A percentile compares a stretch with the other conserved stretches of the same genome.
Conservation (phyloP, 345 rosid species). For the Lepidium aucheri region DNA sequence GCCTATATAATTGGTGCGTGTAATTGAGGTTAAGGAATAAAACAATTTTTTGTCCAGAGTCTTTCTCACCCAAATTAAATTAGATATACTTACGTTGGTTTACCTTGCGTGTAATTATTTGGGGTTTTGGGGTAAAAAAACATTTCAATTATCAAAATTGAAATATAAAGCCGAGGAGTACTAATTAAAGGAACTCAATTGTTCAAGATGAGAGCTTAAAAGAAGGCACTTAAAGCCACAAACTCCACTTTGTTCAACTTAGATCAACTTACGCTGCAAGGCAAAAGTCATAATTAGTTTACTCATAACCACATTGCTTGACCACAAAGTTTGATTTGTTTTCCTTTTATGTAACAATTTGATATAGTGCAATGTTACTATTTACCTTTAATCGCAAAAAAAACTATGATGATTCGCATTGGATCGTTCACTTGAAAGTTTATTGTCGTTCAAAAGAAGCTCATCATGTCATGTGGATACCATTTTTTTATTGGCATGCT, state of each 20-base stretch:
- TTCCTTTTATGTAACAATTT: conserved; percentile 8
- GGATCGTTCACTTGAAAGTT: conserved; percentile 1
- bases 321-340: conserved; percentile 25
- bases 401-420: not conserved
- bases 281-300: conserved; percentile 26
- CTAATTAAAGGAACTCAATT: not conserved
- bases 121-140: no score
- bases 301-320: conserved; percentile 29
- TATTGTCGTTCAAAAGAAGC: not conserved
- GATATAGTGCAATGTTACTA: conserved; percentile 18
- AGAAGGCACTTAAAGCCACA: conserved; percentile 10
- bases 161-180: not conserved
- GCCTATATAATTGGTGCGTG: no score
- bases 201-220: not conserved
- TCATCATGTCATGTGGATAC: not conserved
- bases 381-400: conserved; percentile 4
- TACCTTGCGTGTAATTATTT: no score
- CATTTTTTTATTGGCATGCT: conserved; percentile 8
- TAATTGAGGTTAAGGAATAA: no score
- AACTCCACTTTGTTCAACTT: conserved; percentile 5
- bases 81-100: no score
- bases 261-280: conserved; percentile 24
- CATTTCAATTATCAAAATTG: not conserved
- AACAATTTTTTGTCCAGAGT: no score
- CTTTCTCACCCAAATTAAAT: no score